These are phyloP conservation scores for Cercospora sp. DNA, from an alignment of 2,329 filamentous ascomycete species.

Conservation along the genomic window DNA sequence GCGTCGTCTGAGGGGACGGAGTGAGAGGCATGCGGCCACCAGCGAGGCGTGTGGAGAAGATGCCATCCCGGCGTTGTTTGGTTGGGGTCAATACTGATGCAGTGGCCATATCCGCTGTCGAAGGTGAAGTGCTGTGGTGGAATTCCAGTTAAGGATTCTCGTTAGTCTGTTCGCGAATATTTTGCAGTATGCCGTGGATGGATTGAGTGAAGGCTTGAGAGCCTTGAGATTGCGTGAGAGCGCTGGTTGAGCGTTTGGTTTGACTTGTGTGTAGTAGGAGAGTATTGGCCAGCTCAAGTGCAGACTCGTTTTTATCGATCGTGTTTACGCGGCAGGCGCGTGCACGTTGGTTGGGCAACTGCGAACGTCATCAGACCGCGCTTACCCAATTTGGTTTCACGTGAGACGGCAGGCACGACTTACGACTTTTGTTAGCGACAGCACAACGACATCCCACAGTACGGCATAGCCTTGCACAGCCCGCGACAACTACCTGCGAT, in stretches of 20 bases:
- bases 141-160: conserved; percentile 42
- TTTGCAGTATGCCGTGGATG: conserved; percentile 40
- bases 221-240: conserved; percentile 31
- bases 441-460: too few relatives aligned
- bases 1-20: conserved; percentile 75
- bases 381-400: too few relatives aligned
- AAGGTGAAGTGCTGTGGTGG: conserved; percentile 28
- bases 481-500: neutral
- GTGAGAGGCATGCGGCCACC: conserved; percentile 94
- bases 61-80: conserved; percentile 82
- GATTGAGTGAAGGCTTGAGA: conserved; percentile 25
- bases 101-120: conserved; percentile 70
- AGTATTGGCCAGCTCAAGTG: too few relatives aligned
- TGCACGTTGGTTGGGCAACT: too few relatives aligned
- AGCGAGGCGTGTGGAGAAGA: conserved; percentile 90
- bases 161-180: conserved; percentile 43
- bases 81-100: conserved; percentile 81
- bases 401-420: too few relatives aligned
- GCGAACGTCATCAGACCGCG: too few relatives aligned
- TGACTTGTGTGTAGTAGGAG: too few relatives aligned
- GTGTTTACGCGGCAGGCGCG: too few relatives aligned
- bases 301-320: too few relatives aligned
- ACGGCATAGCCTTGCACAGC: neutral
- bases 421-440: too few relatives aligned
- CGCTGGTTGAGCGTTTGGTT: conserved; percentile 18